These are phyloP conservation scores for Chimonanthus praecox DNA, from an alignment of 164 flowering plant genomes.

Conservation along the genomic window DNA sequence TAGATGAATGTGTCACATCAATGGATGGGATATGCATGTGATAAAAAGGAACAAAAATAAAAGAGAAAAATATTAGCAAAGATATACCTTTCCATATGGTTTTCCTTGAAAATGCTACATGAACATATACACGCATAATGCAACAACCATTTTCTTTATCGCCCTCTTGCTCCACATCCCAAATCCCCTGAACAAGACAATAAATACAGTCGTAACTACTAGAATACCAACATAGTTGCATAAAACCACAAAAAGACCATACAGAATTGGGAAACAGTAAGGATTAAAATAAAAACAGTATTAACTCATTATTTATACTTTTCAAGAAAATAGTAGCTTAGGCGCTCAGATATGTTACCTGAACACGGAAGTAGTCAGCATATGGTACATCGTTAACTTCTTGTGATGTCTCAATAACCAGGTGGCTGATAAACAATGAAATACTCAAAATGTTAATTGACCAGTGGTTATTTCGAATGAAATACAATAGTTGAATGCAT, in stretches of 20 bases:
- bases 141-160: constrained; percentile 36
- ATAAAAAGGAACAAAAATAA: no score
- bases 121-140: constrained; percentile 57
- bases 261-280: background rate
- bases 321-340: background rate
- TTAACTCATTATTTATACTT: background rate
- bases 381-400: constrained; percentile 85
- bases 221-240: no score
- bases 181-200: constrained; percentile 52
- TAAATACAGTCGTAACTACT: background rate
- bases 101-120: constrained; percentile 86
- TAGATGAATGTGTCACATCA: no score
- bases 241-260: background rate
- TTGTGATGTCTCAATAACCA: constrained; percentile 84
- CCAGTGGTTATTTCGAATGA: background rate
- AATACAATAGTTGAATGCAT: background rate
- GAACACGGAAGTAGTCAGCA: constrained; percentile 78
- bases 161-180: constrained; percentile 62
- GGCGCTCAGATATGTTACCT: constrained; percentile 43
- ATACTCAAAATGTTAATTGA: background rate
- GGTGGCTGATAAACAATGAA: constrained; percentile 50
- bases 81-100: constrained; percentile 77
- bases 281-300: background rate
- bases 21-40: no score
- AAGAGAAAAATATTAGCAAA: background rate